Evolutionary conservation across 805 yeast genomes (phyloP).

Genomic region (Lipomyces japonicus): DNA sequence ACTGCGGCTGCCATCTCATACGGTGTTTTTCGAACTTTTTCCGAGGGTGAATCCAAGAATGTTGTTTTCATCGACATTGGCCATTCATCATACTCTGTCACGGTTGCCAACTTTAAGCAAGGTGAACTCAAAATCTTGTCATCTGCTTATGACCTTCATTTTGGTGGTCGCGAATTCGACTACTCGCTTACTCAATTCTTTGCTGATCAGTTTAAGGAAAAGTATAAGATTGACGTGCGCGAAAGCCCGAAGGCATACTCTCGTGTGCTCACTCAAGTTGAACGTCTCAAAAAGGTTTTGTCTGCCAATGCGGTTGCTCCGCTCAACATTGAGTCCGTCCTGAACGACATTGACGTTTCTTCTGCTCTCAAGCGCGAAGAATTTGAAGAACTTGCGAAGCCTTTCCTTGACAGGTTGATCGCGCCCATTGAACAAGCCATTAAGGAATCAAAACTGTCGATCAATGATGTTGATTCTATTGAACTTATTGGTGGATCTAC

Average conservation of each 20-base stretch:
- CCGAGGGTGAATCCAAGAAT: conserved; percentile 78
- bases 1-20: conserved; percentile 99
- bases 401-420: conserved; percentile 70
- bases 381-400: conserved; percentile 83
- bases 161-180: conserved; percentile 98
- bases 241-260: conserved; percentile 92
- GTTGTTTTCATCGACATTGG: conserved; percentile 96
- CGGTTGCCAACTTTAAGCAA: conserved; percentile 85
- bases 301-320: conserved; percentile 96
- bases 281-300: conserved; percentile 89
- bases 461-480: conserved; percentile 77
- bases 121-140: conserved; percentile 94
- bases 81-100: conserved; percentile 88
- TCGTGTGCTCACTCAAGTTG: conserved; percentile 88
- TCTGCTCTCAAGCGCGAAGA: conserved; percentile 85
- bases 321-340: conserved; percentile 89
- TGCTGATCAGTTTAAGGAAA: conserved; percentile 84
- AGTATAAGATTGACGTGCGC: conserved; percentile 79
- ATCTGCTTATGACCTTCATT: conserved; percentile 88
- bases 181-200: conserved; percentile 90
- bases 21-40: conserved; percentile 96
- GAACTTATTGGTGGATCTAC: conserved; percentile 98
- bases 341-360: conserved; percentile 95
- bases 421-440: conserved; percentile 80
- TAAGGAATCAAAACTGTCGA: conserved; percentile 67